Evolutionary conservation across 2,329 filamentous ascomycete species (phyloP).

Genomic region (Botrytis elliptica): DNA sequence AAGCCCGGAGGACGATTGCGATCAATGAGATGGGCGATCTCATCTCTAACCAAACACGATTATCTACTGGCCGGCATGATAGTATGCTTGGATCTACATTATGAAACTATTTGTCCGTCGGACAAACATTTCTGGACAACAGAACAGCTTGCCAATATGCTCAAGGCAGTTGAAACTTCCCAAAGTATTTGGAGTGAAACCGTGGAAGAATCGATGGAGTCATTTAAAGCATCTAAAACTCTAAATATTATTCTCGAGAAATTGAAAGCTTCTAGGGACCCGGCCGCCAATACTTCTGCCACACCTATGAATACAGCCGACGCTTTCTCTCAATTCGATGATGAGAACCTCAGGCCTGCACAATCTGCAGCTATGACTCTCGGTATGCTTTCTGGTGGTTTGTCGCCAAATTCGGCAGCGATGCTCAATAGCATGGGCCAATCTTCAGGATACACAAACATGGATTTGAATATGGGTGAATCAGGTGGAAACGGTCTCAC

Average conservation of each 20-base stretch:
- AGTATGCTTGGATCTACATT: slow-evolving; percentile 77
- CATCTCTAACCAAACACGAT: slow-evolving; percentile 76
- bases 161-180: slow-evolving; percentile 68
- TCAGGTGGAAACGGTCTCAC: slow-evolving; percentile 43
- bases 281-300: neutral
- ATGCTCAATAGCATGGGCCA: slow-evolving; percentile 40
- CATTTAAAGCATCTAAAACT: slow-evolving; percentile 79
- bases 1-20: slow-evolving; percentile 69
- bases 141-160: slow-evolving; percentile 70
- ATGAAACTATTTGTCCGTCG: slow-evolving; percentile 52
- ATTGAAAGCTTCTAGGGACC: slow-evolving; percentile 54
- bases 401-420: slow-evolving; percentile 47
- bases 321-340: slow-evolving; percentile 36
- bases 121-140: slow-evolving; percentile 56
- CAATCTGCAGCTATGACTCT: slow-evolving; percentile 67
- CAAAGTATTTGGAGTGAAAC: slow-evolving; percentile 77
- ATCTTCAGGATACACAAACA: slow-evolving; percentile 36
- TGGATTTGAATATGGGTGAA: slow-evolving; percentile 36
- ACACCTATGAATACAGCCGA: slow-evolving; percentile 31
- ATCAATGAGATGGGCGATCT: slow-evolving; percentile 75
- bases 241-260: slow-evolving; percentile 84
- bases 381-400: slow-evolving; percentile 64
- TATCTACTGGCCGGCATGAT: slow-evolving; percentile 81
- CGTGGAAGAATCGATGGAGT: slow-evolving; percentile 78
- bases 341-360: slow-evolving; percentile 59